Conservation (phyloP, 208 protist species). For the Acanthamoeba healyi region DNA sequence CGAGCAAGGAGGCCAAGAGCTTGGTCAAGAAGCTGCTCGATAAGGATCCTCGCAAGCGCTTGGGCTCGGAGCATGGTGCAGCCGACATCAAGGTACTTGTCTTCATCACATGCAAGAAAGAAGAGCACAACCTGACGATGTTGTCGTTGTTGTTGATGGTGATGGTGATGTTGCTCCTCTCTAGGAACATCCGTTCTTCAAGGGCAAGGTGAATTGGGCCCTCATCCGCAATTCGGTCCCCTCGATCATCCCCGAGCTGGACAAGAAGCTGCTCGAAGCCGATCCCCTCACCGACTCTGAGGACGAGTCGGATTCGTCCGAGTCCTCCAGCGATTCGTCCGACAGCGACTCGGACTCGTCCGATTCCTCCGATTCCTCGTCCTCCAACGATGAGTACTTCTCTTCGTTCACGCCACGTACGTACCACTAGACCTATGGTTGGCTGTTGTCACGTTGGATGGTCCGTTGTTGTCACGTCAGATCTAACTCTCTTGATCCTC, state of each 20-base stretch:
- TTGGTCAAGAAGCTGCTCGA: conserved; percentile 79
- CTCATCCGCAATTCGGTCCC: conserved; percentile 70
- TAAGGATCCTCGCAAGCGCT: conserved; percentile 79
- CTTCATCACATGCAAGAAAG: too few relatives aligned
- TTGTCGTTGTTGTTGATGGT: neutral
- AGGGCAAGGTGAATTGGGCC: conserved; percentile 70
- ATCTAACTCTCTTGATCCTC: neutral
- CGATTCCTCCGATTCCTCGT: neutral
- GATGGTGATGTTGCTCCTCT: neutral
- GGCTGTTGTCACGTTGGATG: neutral
- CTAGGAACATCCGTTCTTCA: conserved; percentile 74
- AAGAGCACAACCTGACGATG: too few relatives aligned
- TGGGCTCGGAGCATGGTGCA: conserved; percentile 79
- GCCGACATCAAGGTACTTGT: conserved; percentile 77
- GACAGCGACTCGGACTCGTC: conserved; percentile 21
- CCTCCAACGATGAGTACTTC: neutral
- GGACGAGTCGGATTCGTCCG: conserved; percentile 9
- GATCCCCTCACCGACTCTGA: neutral
- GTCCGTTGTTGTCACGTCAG: neutral
- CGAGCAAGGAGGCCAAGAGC: conserved; percentile 76
- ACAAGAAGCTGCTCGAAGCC: conserved; percentile 24
- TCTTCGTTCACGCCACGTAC: conserved; percentile 54
- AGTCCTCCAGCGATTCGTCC: conserved; percentile 14
- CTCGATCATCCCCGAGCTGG: conserved; percentile 69
- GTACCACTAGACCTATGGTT: too few relatives aligned